Evolutionary conservation across 257 asterid genomes (phyloP).

Genomic region (Leptodermis oblonga): DNA sequence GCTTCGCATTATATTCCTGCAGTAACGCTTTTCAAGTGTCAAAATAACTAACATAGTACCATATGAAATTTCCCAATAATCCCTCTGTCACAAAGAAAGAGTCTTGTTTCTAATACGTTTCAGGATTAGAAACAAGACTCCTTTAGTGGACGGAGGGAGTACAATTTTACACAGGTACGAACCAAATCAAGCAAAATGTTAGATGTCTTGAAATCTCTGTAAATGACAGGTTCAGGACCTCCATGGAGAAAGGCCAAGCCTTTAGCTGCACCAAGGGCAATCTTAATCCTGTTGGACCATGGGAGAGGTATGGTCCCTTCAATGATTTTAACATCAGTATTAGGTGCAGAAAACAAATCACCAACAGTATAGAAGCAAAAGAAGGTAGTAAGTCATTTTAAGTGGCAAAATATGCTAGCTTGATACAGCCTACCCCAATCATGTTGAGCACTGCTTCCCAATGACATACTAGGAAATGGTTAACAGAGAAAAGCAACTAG

Average conservation of each 20-base stretch:
- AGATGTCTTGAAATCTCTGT: constrained; percentile 93
- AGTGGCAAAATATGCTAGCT: too few relatives aligned
- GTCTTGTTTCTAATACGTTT: too few relatives aligned
- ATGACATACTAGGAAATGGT: not conserved
- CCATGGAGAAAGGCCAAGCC: constrained; percentile 89
- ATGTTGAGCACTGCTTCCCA: too few relatives aligned
- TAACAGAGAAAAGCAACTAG: not conserved
- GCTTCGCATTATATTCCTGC: constrained; percentile 89
- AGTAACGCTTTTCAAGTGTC: not conserved
- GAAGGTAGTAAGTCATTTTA: not conserved
- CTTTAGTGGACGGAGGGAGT: too few relatives aligned
- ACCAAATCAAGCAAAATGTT: constrained; percentile 90
- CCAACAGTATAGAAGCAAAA: not conserved
- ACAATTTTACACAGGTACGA: constrained; percentile 36
- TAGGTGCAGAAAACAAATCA: constrained; percentile 13
- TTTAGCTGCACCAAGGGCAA: constrained; percentile 94
- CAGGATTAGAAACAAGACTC: too few relatives aligned
- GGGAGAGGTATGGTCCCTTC: constrained; percentile 96
- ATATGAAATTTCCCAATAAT: too few relatives aligned
- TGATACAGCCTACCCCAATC: too few relatives aligned
- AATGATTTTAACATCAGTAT: constrained; percentile 20
- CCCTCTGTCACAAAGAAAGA: too few relatives aligned
- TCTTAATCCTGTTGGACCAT: constrained; percentile 85
- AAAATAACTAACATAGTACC: not conserved
- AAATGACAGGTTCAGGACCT: constrained; percentile 84